phyloP scores from a whole-genome alignment of 163 green algal species.

The Volvox carteri region DNA sequence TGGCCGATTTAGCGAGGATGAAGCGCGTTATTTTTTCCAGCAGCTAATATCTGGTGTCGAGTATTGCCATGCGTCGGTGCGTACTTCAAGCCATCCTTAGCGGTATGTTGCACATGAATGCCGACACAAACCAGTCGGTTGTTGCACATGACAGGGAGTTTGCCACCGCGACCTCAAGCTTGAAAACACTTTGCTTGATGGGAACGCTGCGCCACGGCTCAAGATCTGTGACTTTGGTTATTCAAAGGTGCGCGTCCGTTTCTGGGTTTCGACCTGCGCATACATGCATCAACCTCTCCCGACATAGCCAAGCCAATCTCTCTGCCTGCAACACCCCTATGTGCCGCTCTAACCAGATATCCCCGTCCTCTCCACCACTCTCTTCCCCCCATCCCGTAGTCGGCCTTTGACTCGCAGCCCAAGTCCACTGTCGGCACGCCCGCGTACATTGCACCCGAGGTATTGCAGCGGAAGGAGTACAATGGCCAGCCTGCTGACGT shows the following conservation, averaged over 20 bases:
- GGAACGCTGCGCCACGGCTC: constrained; percentile 85
- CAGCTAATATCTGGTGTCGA: constrained; percentile 93
- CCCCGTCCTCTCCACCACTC: not conserved
- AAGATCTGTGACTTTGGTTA: constrained; percentile 99
- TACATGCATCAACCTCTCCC: not conserved
- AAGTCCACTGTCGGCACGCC: constrained; percentile 99
- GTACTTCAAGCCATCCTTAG: not conserved
- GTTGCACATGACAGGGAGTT: constrained; percentile 76
- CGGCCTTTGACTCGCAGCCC: constrained; percentile 92
- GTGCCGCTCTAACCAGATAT: too few species aligned
- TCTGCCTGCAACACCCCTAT: too few species aligned
- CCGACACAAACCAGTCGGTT: not conserved
- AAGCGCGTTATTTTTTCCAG: constrained; percentile 97
- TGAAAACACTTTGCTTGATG: constrained; percentile 97
- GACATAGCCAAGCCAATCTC: too few species aligned
- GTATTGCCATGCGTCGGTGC: constrained; percentile 92
- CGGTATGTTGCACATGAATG: not conserved
- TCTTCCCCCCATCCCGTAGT: constrained; percentile 36
- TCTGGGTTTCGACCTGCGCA: not conserved
- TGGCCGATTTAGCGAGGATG: constrained; percentile 92
- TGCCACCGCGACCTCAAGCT: constrained; percentile 95
- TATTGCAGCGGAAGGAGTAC: constrained; percentile 92
- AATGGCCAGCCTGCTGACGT: constrained; percentile 96
- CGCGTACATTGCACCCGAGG: constrained; percentile 98
- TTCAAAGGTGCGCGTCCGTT: constrained; percentile 71